Conservation (phyloP, 2,329 filamentous ascomycete species). For the Colletotrichum scovillei region DNA sequence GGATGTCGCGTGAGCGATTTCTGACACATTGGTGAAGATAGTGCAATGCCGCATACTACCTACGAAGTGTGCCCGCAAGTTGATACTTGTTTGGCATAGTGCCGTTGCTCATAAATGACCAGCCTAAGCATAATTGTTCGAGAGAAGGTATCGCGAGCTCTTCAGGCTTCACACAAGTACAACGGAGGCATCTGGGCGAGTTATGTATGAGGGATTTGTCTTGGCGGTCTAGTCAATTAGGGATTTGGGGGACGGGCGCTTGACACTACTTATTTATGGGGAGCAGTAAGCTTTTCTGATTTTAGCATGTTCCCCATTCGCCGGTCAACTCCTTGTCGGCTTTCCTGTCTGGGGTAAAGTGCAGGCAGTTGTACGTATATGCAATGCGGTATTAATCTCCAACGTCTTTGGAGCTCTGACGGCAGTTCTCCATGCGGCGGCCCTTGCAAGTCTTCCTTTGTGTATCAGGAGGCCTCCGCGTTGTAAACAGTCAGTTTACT, state of each 20-base stretch:
- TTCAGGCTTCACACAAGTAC: neutral
- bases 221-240: neutral
- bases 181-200: neutral
- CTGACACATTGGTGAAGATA: too few species aligned
- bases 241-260: neutral
- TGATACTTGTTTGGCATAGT: neutral
- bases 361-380: slow-evolving; percentile 8
- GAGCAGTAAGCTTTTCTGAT: neutral
- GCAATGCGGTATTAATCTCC: slow-evolving; percentile 26
- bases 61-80: neutral
- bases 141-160: neutral
- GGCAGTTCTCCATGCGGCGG: neutral
- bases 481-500: too few species aligned
- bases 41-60: too few species aligned
- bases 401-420: neutral
- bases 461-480: too few species aligned
- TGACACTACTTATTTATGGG: neutral
- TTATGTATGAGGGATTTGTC: slow-evolving; percentile 3
- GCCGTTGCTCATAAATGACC: neutral
- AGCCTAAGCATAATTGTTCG: neutral
- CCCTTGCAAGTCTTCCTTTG: too few species aligned
- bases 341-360: slow-evolving; percentile 5
- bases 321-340: neutral
- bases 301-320: neutral
- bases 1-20: too few species aligned